Evolutionary conservation across 192 early-diverging fungal genomes (phyloP), one percentile per base, ranked within the genome.

Genomic region (Coemansia sp.): DNA sequence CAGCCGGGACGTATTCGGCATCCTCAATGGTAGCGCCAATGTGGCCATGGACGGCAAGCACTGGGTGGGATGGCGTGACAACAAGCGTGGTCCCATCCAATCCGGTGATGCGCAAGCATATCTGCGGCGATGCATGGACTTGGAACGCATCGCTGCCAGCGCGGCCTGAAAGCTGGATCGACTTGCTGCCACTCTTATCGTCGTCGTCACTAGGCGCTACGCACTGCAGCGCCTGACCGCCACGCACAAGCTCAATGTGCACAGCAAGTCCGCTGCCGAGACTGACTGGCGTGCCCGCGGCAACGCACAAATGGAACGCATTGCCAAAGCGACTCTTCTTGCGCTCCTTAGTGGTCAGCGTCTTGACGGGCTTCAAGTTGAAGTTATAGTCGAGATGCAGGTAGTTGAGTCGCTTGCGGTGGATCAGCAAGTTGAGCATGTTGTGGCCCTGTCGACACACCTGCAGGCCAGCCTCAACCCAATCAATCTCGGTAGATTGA

Each of bases 311-410:
- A 72, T 99, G 97, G 87, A 98, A 98, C 3, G 97, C 94, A 69
- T 98, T 97, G 67, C 98, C 98, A 77, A 99, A 98, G 9, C 98
- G 91, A 15, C 95, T 96, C 86, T 98, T 99, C 76, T 99, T 99
- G 67, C 98, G 89, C 80, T 99, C 98, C 86, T 99, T 99, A 15
- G 98, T 99, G 6, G 98, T 99, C 43, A 99, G 88, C 36, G 98
- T 99, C 85, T 97, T 97, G 73, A 98, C 93, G 6, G 98, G 98
- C 78, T 99, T 99, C 47, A 99, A 88, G 79, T 97, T 98, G 77
- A 99, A 99, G 88, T 99, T 99, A 86, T 96, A 98, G 86, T 99
- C 98, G 72, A 99, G 85, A 71, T 99, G 98, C 67, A 99, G 86
- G 76, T 98, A 99, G 85, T 97, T 97, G 62, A 99, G 84, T 73